A percentile compares a stretch with the other conserved stretches of the same genome.
Evolutionary conservation across 2,329 filamentous ascomycete species (phyloP).

Genomic region (Ustulina deusta): DNA sequence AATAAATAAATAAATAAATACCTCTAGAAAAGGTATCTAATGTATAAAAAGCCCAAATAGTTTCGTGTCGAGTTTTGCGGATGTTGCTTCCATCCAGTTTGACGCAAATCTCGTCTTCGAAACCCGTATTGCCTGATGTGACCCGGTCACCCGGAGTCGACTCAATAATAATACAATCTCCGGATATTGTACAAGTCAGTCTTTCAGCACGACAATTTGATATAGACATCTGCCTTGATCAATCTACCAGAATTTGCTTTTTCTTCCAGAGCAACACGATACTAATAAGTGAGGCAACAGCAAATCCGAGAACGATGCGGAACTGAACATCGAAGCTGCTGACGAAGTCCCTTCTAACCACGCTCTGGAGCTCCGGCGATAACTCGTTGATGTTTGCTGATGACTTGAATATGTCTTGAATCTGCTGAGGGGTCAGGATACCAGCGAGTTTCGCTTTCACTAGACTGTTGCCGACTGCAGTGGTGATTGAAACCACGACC

Average conservation of each 20-base stretch:
- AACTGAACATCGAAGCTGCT: constrained; percentile 39
- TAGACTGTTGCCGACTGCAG: constrained; percentile 38
- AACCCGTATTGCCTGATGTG: no score
- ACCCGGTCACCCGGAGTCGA: not conserved
- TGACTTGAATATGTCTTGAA: constrained; percentile 35
- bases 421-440: constrained; percentile 26
- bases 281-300: constrained; percentile 33
- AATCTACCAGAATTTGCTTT: constrained; percentile 29
- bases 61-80: no score
- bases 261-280: constrained; percentile 38
- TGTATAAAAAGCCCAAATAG: no score
- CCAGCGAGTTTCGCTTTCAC: constrained; percentile 25
- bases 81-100: no score
- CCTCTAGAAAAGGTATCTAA: no score
- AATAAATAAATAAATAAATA: no score
- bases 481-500: constrained; percentile 38
- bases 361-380: constrained; percentile 9
- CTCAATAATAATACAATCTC: not conserved
- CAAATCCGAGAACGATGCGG: constrained; percentile 39
- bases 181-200: not conserved
- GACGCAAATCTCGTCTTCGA: no score
- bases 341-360: constrained; percentile 33
- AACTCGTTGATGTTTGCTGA: constrained; percentile 32
- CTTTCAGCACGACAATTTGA: not conserved
- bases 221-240: not conserved